Evolutionary conservation across 805 yeast genomes (phyloP), one percentile per base, ranked within the genome.

Genomic region (Lachancea fermentati): DNA sequence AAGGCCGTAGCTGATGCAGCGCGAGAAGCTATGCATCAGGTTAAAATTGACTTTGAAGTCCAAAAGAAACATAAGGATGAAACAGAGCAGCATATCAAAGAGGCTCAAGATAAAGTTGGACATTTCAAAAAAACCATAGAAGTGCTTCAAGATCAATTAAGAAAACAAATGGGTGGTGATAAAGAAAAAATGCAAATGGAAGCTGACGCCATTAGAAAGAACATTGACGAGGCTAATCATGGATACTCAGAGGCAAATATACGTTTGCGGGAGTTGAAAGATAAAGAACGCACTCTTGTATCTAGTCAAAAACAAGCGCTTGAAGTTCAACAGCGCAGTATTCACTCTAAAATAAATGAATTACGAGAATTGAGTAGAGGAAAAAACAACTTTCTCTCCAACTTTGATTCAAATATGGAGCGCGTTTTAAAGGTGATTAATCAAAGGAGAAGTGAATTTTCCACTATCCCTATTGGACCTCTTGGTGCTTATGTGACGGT

Each of bases 381-480:
- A 33, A 47, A 51, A 13, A 44, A 49, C 28, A 51, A 49, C 32
- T 51, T 60, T 28, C 62, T 66, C 32, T 67, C 70, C 9, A 74
- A 79, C 1, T 81, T 78, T 68, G 82, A 81, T 5, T 46, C 45
- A 1, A 62, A 65, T 4, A 71, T 78, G 55, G 60, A 60, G 6
- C 36, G 43, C 2, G 54, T 81, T 5, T 49, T 79, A 17, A 47
- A 54, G 3, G 73, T 65, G 4, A 72, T 81, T 5, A 47, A 61
- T 19, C 36, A 41, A 28, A 49, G 56, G 2, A 64, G 65, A 11
- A 34, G 48, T 0, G 51, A 60, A 12, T 79, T 75, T 69, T 69
- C 68, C 13, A 51, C 58, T 2, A 54, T 53, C 26, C 95, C 95
- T 0, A 59, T 81, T 13, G 97, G 97, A 0, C 98, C 98, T 0